phyloP scores from a whole-genome alignment of 2,329 filamentous ascomycete genomes.

The Xylaria sp. region DNA sequence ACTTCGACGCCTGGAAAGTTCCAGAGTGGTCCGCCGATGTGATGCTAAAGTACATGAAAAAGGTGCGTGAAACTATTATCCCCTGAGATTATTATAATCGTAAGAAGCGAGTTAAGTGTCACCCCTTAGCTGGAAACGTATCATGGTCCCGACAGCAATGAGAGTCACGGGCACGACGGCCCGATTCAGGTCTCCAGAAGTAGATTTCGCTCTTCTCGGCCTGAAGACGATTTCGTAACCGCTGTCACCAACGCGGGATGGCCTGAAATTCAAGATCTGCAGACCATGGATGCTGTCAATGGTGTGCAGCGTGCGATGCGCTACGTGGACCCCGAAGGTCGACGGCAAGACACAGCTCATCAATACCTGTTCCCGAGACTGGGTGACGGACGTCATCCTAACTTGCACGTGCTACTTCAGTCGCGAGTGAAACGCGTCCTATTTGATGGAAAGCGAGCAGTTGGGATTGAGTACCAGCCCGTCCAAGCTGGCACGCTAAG shows the following conservation, averaged over 20 bases:
- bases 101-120: neutral
- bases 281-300: slow-evolving; percentile 51
- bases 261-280: slow-evolving; percentile 58
- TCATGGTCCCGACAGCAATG: slow-evolving; percentile 51
- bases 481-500: slow-evolving; percentile 9
- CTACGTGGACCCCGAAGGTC: slow-evolving; percentile 46
- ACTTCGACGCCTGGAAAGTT: slow-evolving; percentile 39
- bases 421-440: slow-evolving; percentile 49
- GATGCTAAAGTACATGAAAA: slow-evolving; percentile 40
- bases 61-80: slow-evolving; percentile 37
- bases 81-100: no score
- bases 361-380: slow-evolving; percentile 58
- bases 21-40: slow-evolving; percentile 40
- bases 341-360: slow-evolving; percentile 58
- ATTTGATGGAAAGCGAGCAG: slow-evolving; percentile 23
- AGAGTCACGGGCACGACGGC: slow-evolving; percentile 58
- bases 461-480: slow-evolving; percentile 25
- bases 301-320: slow-evolving; percentile 34
- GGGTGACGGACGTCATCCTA: slow-evolving; percentile 50
- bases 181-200: slow-evolving; percentile 62
- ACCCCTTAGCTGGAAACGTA: slow-evolving; percentile 58
- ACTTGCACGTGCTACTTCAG: slow-evolving; percentile 59
- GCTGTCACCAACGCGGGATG: slow-evolving; percentile 55
- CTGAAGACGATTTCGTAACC: slow-evolving; percentile 56
- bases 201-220: slow-evolving; percentile 47